A percentile compares a stretch with the other conserved stretches of the same genome.
These are phyloP conservation scores for Dendrobium nobile DNA, from an alignment of 106 monocot species.

Conservation along the genomic window DNA sequence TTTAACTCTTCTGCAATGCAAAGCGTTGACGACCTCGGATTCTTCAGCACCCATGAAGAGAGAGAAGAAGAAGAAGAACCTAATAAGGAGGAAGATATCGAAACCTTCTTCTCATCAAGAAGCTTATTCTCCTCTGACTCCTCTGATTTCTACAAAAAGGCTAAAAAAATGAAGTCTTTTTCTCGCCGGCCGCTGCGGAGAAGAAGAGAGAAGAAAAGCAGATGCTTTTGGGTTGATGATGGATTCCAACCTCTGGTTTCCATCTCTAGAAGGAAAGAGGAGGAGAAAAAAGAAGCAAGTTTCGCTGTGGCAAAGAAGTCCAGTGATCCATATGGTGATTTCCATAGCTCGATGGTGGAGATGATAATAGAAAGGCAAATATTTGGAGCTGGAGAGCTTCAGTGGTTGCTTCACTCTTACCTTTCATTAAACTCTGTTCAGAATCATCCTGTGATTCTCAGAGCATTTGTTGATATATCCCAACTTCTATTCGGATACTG, in stretches of 20 bases:
- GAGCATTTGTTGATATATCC: conserved; percentile 28
- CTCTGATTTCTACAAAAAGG: neutral
- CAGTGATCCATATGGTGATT: conserved; percentile 56
- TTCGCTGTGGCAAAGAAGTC: conserved; percentile 56
- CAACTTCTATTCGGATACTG: conserved; percentile 13
- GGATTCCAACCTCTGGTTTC: conserved; percentile 8
- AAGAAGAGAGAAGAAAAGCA: neutral
- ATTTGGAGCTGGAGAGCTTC: conserved; percentile 25
- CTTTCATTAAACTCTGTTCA: conserved; percentile 43
- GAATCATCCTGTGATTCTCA: conserved; percentile 49
- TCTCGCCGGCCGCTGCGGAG: neutral
- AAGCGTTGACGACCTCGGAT: too few relatives aligned
- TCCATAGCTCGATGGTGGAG: conserved; percentile 63
- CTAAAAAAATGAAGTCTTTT: neutral
- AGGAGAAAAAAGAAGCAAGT: conserved; percentile 2
- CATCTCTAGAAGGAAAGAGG: neutral
- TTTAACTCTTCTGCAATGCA: too few relatives aligned
- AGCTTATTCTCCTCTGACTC: neutral
- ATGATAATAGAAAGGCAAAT: conserved; percentile 64
- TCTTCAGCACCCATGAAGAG: neutral
- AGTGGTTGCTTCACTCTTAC: conserved; percentile 47
- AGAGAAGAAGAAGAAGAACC: neutral
- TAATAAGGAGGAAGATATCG: too few relatives aligned
- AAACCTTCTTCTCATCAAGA: neutral
- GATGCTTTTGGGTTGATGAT: neutral